These are phyloP conservation scores for Primulina tabacum DNA, from an alignment of 257 asterid genomes.

Conservation along the genomic window DNA sequence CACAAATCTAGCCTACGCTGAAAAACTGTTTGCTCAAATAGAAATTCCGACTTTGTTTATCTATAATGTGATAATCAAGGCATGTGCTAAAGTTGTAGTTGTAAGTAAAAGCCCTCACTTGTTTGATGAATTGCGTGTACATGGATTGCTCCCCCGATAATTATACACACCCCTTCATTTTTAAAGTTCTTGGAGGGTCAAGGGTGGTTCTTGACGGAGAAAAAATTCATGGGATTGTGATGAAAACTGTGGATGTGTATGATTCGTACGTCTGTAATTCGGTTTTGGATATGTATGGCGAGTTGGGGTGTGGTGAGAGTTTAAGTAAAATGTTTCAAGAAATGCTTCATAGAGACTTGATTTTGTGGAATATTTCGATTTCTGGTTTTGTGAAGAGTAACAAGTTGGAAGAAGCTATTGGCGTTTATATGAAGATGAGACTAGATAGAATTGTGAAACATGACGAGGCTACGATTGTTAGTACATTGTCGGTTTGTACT, in stretches of 20 bases:
- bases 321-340: conserved; percentile 40
- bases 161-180: conserved; percentile 45
- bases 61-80: conserved; percentile 47
- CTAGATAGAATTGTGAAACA: conserved; percentile 27
- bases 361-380: conserved; percentile 45
- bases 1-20: conserved; percentile 30
- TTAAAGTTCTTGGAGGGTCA: conserved; percentile 38
- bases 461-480: conserved; percentile 45
- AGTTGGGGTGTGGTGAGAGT: conserved; percentile 24
- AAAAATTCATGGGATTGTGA: conserved; percentile 38
- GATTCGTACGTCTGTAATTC: conserved; percentile 46
- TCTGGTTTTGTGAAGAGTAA: conserved; percentile 36
- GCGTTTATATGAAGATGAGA: conserved; percentile 33
- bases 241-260: conserved; percentile 38
- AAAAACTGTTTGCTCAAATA: conserved; percentile 27
- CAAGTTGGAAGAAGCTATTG: conserved; percentile 18
- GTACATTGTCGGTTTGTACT: conserved; percentile 47
- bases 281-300: conserved; percentile 41
- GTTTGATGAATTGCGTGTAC: conserved; percentile 37
- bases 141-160: conserved; percentile 38
- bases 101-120: conserved; percentile 27
- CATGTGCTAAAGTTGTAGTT: conserved; percentile 27
- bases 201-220: conserved; percentile 12
- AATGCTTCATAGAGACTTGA: conserved; percentile 36
- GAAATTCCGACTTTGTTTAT: conserved; percentile 31